These are phyloP conservation scores for Penicillium crystallinum DNA, from an alignment of 495 filamentous ascomycete species.

Conservation along the genomic window DNA sequence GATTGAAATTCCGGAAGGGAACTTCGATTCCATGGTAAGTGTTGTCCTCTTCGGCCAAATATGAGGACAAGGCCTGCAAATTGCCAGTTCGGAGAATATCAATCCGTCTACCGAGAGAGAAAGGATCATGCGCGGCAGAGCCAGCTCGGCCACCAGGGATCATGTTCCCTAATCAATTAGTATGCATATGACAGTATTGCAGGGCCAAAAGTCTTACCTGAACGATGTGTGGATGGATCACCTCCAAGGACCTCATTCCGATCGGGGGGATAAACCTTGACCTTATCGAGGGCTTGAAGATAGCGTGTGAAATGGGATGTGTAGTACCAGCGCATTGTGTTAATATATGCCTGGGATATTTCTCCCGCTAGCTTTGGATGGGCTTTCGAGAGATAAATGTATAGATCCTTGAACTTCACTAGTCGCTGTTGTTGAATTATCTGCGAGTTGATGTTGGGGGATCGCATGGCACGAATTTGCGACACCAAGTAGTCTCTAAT, in stretches of 20 bases:
- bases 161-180: slow-evolving; percentile 26
- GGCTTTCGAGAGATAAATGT: slow-evolving; percentile 71
- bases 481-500: slow-evolving; percentile 91
- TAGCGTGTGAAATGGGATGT: slow-evolving; percentile 87
- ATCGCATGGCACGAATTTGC: slow-evolving; percentile 86
- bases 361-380: slow-evolving; percentile 77
- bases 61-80: slow-evolving; percentile 69
- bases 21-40: slow-evolving; percentile 79
- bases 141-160: slow-evolving; percentile 36
- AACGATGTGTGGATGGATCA: slow-evolving; percentile 60
- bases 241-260: slow-evolving; percentile 79
- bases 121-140: slow-evolving; percentile 75
- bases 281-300: slow-evolving; percentile 71
- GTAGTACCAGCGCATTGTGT: slow-evolving; percentile 99
- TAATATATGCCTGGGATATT: slow-evolving; percentile 90
- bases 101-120: slow-evolving; percentile 77
- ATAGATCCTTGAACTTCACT: slow-evolving; percentile 81
- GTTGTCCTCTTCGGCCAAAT: slow-evolving; percentile 83
- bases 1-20: slow-evolving; percentile 89
- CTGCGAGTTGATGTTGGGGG: slow-evolving; percentile 93
- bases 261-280: slow-evolving; percentile 77
- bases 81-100: slow-evolving; percentile 70
- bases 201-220: slow-evolving; percentile 24
- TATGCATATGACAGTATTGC: not conserved
- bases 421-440: slow-evolving; percentile 90